Evolutionary conservation across 345 rosid genomes (phyloP).

Genomic region (Melaleuca quinquenervia): DNA sequence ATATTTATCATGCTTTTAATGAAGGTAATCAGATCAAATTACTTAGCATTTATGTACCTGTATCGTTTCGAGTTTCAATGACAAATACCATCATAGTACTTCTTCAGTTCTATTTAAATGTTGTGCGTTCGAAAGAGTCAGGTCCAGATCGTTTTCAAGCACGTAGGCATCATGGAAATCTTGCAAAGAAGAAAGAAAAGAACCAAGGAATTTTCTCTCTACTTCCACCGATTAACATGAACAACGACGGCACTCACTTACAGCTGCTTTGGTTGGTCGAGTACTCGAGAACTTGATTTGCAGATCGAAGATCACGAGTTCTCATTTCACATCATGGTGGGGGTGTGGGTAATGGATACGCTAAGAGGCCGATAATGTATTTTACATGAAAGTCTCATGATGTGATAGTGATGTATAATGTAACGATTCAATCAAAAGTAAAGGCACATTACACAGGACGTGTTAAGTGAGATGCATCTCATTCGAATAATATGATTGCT

Average conservation of each 20-base stretch:
- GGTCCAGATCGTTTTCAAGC: not conserved
- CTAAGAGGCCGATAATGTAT: not conserved
- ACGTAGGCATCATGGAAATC: not conserved
- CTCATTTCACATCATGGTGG: not conserved
- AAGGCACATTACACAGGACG: not conserved
- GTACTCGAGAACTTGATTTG: not conserved
- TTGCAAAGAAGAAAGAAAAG: not conserved
- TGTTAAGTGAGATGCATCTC: not conserved
- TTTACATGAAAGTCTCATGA: accelerated
- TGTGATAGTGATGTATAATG: not conserved
- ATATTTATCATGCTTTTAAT: not conserved
- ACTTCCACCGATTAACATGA: not conserved
- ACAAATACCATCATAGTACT: not conserved
- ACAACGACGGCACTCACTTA: not conserved
- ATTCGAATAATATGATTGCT: not conserved
- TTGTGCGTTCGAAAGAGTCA: not conserved
- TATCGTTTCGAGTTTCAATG: not conserved
- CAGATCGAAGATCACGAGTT: not conserved
- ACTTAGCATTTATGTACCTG: not conserved
- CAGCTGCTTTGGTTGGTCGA: not conserved
- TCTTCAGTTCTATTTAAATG: not conserved
- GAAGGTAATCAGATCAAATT: not conserved
- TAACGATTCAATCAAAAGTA: not conserved
- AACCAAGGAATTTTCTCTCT: not conserved
- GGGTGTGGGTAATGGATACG: not conserved